Base-by-base conservation (phyloP, 2,329 filamentous ascomycete genomes). In the Penicillium expansum region DNA sequence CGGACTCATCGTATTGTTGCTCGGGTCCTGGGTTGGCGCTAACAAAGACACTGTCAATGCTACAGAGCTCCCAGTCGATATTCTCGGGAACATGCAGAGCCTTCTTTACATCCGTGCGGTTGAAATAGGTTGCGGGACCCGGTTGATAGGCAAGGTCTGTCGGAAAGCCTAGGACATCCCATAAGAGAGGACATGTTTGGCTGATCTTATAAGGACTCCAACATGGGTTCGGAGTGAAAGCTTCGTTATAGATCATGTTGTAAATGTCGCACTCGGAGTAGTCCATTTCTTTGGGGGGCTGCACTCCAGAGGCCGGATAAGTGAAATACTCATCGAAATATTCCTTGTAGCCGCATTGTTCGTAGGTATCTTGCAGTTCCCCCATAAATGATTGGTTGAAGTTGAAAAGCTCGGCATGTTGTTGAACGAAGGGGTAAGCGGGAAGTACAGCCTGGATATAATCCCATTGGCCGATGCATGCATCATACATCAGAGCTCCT, bases 191-290 rank as follows among this genome's bases (percentile, higher is more conserved):
- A 68, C 90, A 94, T 9, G 85, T 88, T 4, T 84, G 86, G 2
- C 83, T 83, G 16, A 93, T 82, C 47, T 89, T 83, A 74, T 92
- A 93, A 11, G 89, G 77, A 70, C 91, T 86, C 75, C 89, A 95
- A 77, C 91, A 94, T 0, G 90, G 90, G 74, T 94, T 94, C 30
- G 84, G 72, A 1, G 75, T 68, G 3, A 77, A 60, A 9, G 81
- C 81, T 29, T 84, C 86, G 0, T 78, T 63, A 63, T 76, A 77
- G 29, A 90, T 82, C 29, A 81, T 76, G 56, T 80, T 71, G 66
- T 81, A 88, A n/a, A 90, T 67, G 48, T 79, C 77, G 69, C 89
- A 92, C 0, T 74, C 66, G 48, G 76, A 71, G 22, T 55, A 71
- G 70, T 58, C 80, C 79, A 7, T 84, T 79, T 27, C 78, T 3